Evolutionary conservation across 2,329 filamentous ascomycete genomes (phyloP).

Genomic region (Lithohypha guttulata): DNA sequence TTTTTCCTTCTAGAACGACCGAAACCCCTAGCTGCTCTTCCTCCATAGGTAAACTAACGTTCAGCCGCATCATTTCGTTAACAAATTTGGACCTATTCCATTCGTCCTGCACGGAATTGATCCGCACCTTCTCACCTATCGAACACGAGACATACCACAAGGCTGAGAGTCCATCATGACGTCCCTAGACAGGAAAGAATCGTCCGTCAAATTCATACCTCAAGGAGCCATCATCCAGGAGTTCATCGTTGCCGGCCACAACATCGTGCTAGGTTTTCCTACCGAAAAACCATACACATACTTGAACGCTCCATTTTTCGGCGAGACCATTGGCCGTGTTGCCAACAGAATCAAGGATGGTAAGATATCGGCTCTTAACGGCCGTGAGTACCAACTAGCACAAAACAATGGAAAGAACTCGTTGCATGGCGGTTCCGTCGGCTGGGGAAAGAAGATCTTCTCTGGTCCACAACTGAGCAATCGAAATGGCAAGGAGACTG

Average conservation of each 20-base stretch:
- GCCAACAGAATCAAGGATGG: slow-evolving; percentile 71
- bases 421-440: slow-evolving; percentile 59
- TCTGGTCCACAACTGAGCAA: slow-evolving; percentile 55
- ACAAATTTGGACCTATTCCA: too few species aligned
- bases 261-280: slow-evolving; percentile 83
- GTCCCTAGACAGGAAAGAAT: slow-evolving; percentile 17
- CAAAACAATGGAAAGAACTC: slow-evolving; percentile 74
- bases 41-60: too few species aligned
- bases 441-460: slow-evolving; percentile 76
- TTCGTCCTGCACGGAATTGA: too few species aligned
- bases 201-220: slow-evolving; percentile 35
- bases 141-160: too few species aligned
- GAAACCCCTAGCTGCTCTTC: too few species aligned
- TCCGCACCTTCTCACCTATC: too few species aligned
- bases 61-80: too few species aligned
- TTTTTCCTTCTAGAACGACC: too few species aligned
- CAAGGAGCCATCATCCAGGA: slow-evolving; percentile 48
- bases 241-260: slow-evolving; percentile 63
- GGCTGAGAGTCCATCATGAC: not conserved
- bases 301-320: slow-evolving; percentile 72
- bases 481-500: slow-evolving; percentile 51
- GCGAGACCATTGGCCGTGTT: slow-evolving; percentile 78
- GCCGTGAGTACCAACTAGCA: slow-evolving; percentile 55
- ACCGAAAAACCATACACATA: slow-evolving; percentile 62
- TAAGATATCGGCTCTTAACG: slow-evolving; percentile 61